phyloP scores from a whole-genome alignment of 2,329 filamentous ascomycete species.

The Botrytis hyacinthi region DNA sequence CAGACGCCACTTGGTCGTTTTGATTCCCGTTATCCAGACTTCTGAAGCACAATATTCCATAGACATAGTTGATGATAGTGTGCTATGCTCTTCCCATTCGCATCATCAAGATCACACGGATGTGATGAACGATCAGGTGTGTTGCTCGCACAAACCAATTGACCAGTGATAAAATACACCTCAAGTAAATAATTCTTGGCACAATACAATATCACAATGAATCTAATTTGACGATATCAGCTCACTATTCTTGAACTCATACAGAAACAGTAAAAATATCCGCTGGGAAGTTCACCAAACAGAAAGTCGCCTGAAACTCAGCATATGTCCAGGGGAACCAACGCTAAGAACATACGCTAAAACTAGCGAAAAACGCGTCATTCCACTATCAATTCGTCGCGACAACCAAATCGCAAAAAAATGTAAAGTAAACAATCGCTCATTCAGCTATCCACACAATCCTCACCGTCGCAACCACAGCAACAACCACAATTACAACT shows the following conservation, averaged over 20 bases:
- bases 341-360: background rate
- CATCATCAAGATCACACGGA: no score
- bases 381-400: background rate
- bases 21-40: background rate
- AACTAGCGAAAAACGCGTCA: constrained; percentile 1
- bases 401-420: constrained; percentile 7
- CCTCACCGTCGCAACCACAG: background rate
- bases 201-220: background rate
- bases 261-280: background rate
- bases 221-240: background rate
- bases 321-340: background rate
- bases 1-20: background rate
- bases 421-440: constrained; percentile 2
- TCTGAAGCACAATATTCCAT: background rate
- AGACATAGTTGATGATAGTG: no score
- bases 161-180: background rate
- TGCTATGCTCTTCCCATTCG: background rate
- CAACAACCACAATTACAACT: background rate
- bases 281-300: background rate
- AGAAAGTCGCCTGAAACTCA: background rate
- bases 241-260: fast-evolving
- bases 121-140: no score
- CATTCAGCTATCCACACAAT: background rate
- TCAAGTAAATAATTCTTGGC: background rate
- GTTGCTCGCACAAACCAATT: background rate